Evolutionary conservation across 495 filamentous ascomycete species (phyloP), one percentile per base, ranked within the genome.

Genomic region (Hyaloscypha bicolor): DNA sequence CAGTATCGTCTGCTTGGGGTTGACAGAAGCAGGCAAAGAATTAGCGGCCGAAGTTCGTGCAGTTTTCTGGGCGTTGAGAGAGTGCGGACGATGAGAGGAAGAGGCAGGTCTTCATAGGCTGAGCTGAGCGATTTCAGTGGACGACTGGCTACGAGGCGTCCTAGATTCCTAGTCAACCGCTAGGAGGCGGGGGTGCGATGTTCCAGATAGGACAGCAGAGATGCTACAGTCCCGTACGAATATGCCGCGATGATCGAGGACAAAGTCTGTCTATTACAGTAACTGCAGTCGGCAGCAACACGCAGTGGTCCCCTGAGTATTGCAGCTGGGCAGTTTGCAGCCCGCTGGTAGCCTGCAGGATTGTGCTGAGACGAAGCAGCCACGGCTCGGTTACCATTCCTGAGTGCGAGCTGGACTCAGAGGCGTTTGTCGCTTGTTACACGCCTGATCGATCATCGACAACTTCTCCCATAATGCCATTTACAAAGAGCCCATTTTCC

Each of bases 221-320:
- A 25, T 25, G 1, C 25, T 25, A 25, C 25, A 25, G 25, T 25
- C 1, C 25, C 1, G 25, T 25, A 25, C 25, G 25, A 25, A 25
- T 25, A 48, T 48, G 42, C 42, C 42, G 42, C 42, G 42, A 48
- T 48, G 42, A 48, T 48, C 42, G 42, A 48, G 42, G 42, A 48
- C 8, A 3, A 37, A 12, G 35, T 37, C 25, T 37, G 3, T 37
- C 1, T 12, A 8, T 12, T 37, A 37, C 8, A 37, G 35, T 6
- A 37, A 37, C 25, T 25, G 25, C 25, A 25, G 25, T 25, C 25
- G 12, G 35, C 35, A 37, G 35, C 35, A 37, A 3, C 35, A 0
- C 16, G 42, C 42, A 3, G 42, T 19, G 42, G 42, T 25, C 25
- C 25, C 2, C 25, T 25, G 25, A 25, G 25, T 1, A 37, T 1